Percentiles rank a stretch among this genome's conserved stretches.
phyloP scores from a whole-genome alignment of 805 yeast genomes.

The Starmerella sirachaensis region DNA sequence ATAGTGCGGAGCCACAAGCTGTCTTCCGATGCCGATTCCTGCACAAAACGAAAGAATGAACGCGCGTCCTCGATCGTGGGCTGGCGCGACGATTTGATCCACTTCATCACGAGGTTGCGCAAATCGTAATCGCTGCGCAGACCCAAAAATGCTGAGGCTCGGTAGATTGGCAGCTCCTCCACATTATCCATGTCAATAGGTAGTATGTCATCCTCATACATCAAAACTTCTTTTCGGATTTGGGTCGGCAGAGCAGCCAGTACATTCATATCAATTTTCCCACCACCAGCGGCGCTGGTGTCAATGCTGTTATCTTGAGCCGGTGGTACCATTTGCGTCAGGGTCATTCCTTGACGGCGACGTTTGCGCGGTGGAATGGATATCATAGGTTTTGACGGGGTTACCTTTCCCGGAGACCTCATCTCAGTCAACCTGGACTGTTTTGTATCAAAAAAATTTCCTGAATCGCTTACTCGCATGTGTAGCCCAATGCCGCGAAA shows the following conservation, averaged over 20 bases:
- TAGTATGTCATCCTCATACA: constrained; percentile 18
- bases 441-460: background rate
- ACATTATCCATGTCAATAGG: too few species aligned
- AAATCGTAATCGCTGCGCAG: background rate
- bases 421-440: constrained; percentile 2
- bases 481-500: constrained; percentile 71
- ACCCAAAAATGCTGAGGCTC: constrained; percentile 5
- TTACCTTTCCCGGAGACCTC: background rate
- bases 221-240: constrained; percentile 46
- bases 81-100: constrained; percentile 6
- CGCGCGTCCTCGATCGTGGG: constrained; percentile 13
- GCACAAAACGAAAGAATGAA: constrained; percentile 7
- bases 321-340: constrained; percentile 22
- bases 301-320: constrained; percentile 18
- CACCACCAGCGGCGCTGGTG: background rate
- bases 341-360: constrained; percentile 16
- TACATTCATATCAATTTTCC: constrained; percentile 50
- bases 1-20: constrained; percentile 9
- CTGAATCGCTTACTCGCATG: constrained; percentile 2
- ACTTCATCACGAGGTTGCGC: constrained; percentile 2
- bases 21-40: constrained; percentile 3
- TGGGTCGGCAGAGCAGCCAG: constrained; percentile 54
- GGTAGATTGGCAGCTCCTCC: constrained; percentile 1
- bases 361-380: constrained; percentile 13
- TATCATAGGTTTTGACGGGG: constrained; percentile 3